Conservation (phyloP, 164 flowering plant genomes). For the Liquidambar formosana region DNA sequence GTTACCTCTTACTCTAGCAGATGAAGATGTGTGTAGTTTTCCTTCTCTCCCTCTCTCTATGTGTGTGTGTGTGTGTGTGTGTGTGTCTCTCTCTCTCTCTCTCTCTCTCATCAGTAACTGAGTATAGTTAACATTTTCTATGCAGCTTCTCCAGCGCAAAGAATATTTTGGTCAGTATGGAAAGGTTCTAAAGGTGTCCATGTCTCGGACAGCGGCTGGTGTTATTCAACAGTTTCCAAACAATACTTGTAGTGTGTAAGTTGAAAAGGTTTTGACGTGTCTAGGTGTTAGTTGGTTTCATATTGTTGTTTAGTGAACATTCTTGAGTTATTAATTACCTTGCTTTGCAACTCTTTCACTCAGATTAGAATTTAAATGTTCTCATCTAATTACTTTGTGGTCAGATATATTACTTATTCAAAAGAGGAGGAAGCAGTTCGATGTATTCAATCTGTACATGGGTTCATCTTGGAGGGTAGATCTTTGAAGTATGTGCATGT, state of each 20-base stretch:
- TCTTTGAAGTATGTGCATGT: slow-evolving; percentile 59
- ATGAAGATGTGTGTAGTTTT: slow-evolving; percentile 71
- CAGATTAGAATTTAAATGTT: not conserved
- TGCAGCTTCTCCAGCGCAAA: slow-evolving; percentile 82
- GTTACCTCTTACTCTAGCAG: slow-evolving; percentile 83
- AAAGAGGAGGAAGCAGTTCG: slow-evolving; percentile 97
- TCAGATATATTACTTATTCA: slow-evolving; percentile 90
- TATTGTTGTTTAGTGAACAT: not conserved
- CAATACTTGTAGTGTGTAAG: slow-evolving; percentile 98
- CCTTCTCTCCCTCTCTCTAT: slow-evolving; percentile 6
- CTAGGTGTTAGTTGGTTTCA: not conserved
- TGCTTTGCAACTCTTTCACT: not conserved
- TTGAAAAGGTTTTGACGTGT: slow-evolving; percentile 11
- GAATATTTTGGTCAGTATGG: slow-evolving; percentile 98
- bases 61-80: too few species aligned
- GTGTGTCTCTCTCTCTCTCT: not conserved
- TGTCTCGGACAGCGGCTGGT: slow-evolving; percentile 87
- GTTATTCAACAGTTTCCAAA: slow-evolving; percentile 81
- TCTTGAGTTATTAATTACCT: not conserved
- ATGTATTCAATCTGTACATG: slow-evolving; percentile 93
- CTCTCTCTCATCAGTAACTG: not conserved
- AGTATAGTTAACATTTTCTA: slow-evolving; percentile 4
- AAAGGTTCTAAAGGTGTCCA: slow-evolving; percentile 87
- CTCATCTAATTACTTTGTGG: slow-evolving; percentile 7
- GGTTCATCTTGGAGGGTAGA: slow-evolving; percentile 81